phyloP scores from a whole-genome alignment of 2,329 filamentous ascomycete species.

The Fonsecaea erecta region DNA sequence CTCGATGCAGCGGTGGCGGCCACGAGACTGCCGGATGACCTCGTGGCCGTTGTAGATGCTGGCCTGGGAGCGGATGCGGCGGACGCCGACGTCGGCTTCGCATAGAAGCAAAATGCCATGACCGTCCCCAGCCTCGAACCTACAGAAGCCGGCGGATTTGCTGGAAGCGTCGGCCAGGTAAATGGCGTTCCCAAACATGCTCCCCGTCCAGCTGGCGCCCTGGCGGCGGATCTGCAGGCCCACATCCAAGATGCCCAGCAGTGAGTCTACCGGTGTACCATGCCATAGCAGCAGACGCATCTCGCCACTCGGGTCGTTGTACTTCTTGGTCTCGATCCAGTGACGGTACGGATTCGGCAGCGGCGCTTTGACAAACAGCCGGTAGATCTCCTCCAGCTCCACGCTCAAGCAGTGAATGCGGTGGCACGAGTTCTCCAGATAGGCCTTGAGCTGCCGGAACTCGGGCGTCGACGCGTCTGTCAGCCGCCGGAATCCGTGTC shows the following conservation, averaged over 20 bases:
- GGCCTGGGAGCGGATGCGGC: not conserved
- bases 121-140: not conserved
- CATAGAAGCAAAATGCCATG: not conserved
- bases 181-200: slow-evolving; percentile 16
- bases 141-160: slow-evolving; percentile 14
- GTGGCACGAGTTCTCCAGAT: slow-evolving; percentile 9
- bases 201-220: slow-evolving; percentile 9
- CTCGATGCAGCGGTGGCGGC: slow-evolving; percentile 11
- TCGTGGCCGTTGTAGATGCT: slow-evolving; percentile 15
- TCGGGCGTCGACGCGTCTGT: slow-evolving; percentile 8
- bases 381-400: slow-evolving; percentile 14
- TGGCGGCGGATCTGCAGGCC: slow-evolving; percentile 9
- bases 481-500: slow-evolving; percentile 14
- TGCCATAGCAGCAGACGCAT: slow-evolving; percentile 10
- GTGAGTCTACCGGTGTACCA: slow-evolving; percentile 10
- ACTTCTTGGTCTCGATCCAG: slow-evolving; percentile 9
- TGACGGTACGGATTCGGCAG: slow-evolving; percentile 7
- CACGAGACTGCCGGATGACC: slow-evolving; percentile 1
- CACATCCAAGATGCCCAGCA: slow-evolving; percentile 10
- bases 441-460: slow-evolving; percentile 6
- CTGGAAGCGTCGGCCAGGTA: slow-evolving; percentile 14
- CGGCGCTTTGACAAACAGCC: slow-evolving; percentile 6
- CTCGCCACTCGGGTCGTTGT: not conserved
- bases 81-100: slow-evolving; percentile 6
- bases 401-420: slow-evolving; percentile 1